Base-by-base conservation (phyloP, 208 protist species). In the Leishmania braziliensis region DNA sequence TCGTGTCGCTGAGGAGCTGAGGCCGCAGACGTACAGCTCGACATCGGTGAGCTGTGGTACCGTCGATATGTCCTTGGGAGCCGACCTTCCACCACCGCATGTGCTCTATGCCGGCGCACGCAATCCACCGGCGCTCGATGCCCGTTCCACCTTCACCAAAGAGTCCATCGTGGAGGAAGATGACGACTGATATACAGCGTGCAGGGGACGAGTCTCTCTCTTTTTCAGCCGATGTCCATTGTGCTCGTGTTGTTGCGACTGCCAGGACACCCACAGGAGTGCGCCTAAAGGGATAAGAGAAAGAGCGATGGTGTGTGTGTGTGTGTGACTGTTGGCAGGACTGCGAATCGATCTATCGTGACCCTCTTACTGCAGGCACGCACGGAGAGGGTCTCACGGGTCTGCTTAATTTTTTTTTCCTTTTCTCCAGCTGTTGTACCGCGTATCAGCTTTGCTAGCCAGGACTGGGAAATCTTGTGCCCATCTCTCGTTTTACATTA, bases 101-200 rank as follows among this genome's bases (percentile, higher is more conserved):
- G 77, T 90, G n/a, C 87, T 89, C 10, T 96, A 91, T 71, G 85
- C 90, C 4, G 84, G 87, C 12, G 91, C 94, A 48, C 88, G 86
- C 53, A 96, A 98, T 75, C 95, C 95, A 2, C 95, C 95, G 2
- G 79, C 91, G 12, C 56, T 97, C 16, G 91, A 95, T 75, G 78
- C 86, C 36, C 91, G 92, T 8, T 96, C 95, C n/a, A 94, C 88
- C 29, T 98, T 95, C 73, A 97, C 91, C 0, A 97, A 96, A 70
- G 90, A 96, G 62, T 97, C 91, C 23, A 89, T 98, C 51, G 90
- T 97, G 5, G 93, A 98, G 74, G 95, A 98, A 53, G 93, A 97
- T 80, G 93, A 98, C 80, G 92, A 96, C 73, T 97, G 77, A 69
- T 33, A 18, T 20, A 12, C 20, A 18, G 26, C 46, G 46, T 29